Evolutionary conservation across 2,329 filamentous ascomycete genomes (phyloP), one percentile per base, ranked within the genome.

Genomic region (Botrytis tulipae): DNA sequence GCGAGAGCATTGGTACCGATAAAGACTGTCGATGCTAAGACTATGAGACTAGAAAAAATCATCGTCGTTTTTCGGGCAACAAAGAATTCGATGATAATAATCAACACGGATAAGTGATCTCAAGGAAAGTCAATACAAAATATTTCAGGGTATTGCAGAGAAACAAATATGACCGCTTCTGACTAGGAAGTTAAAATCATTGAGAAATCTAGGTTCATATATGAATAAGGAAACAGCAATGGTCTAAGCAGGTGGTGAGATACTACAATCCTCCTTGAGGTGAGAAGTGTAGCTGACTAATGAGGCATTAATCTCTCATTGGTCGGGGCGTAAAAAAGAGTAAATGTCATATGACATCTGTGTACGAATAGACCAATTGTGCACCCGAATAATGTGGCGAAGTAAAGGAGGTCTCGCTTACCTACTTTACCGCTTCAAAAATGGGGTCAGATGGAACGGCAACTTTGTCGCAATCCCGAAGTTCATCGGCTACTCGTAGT

Each of bases 331-430:
- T 42, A 40, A 16, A 68, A 29, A 32, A 42, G 25, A 57, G 40
- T 37, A 57, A 10, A 44, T 10, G n/a, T 51, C 32, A 51, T 14
- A 46, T 35, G 18, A 22, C 32, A 32, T 51, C 32, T 16, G 35
- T 57, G 35, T 57, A 68, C 65, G 48, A 57, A 37, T 57, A 35
- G 48, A 37, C 66, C 66, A 68, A 68, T 68, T 18, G 48, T 37
- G 48, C 48, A 68, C 46, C 62, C 12, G 32, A 40, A 54, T 40
- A 20, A 54, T 40, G 65, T 54, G 65, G 35, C 25, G 25, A 42
- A 57, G 35, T 57, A 68, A 68, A 51, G 65, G n/a, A 51, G 22
- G n/a, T 42, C 66, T 68, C 66, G 66, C 66, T 68, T 68, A 57
- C 65, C n/a, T 32, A 57, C 60, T 66, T 37, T 54, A 42, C 35